A percentile compares a stretch with the other conserved stretches of the same genome.
Evolutionary conservation across 345 rosid genomes (phyloP).

Genomic region (Cochlearia excelsa): DNA sequence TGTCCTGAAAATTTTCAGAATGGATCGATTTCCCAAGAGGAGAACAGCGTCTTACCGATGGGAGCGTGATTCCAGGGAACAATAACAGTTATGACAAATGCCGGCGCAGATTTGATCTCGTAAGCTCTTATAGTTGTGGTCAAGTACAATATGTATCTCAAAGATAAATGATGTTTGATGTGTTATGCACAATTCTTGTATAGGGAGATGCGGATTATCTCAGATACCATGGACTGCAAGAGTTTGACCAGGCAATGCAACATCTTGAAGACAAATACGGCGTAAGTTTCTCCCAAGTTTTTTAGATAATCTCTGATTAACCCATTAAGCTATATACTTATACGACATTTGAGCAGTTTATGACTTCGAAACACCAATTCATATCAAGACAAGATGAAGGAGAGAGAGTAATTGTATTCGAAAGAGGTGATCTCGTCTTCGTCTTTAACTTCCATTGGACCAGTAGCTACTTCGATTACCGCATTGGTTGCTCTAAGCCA

Average conservation of each 20-base stretch:
- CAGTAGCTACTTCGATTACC: constrained; percentile 77
- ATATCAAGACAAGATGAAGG: constrained; percentile 79
- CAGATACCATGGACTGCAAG: constrained; percentile 81
- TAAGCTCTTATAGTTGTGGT: constrained; percentile 38
- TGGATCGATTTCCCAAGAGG: constrained; percentile 99
- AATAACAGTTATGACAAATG: constrained; percentile 81
- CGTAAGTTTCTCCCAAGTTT: constrained; percentile 50
- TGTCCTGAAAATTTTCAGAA: constrained; percentile 46
- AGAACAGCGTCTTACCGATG: constrained; percentile 68
- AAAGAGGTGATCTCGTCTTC: constrained; percentile 86
- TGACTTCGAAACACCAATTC: constrained; percentile 87
- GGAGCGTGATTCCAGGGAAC: constrained; percentile 66
- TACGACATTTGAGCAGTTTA: constrained; percentile 51
- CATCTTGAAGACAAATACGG: constrained; percentile 70
- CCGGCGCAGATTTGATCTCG: constrained; percentile 90
- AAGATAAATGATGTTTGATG: constrained; percentile 9
- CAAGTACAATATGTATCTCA: constrained; percentile 6
- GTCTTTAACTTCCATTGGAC: constrained; percentile 93
- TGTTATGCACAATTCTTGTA: constrained; percentile 16
- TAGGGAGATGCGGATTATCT: constrained; percentile 86
- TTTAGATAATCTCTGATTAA: neutral
- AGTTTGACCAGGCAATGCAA: constrained; percentile 96
- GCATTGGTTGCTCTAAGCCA: constrained; percentile 76
- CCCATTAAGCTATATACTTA: neutral
- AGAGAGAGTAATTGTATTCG: constrained; percentile 72